Evolutionary conservation across 2,329 filamentous ascomycete species (phyloP).

Genomic region (Exophiala alcalophila): DNA sequence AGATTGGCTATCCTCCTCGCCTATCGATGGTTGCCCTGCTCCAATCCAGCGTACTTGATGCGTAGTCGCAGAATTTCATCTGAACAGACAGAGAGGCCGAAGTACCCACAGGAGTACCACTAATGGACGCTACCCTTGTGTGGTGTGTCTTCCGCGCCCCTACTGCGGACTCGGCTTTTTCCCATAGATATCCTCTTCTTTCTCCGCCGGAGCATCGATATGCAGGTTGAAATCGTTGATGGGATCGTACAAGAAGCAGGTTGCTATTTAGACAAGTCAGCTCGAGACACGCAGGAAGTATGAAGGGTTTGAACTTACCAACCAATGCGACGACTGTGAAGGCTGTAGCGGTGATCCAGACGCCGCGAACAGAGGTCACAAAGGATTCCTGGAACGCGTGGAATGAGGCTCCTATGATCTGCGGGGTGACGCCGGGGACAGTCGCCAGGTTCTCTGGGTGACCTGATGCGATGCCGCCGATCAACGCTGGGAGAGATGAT

Average conservation of each 20-base stretch:
- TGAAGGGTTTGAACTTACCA: too few species aligned
- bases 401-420: conserved; percentile 11
- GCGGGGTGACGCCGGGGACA: conserved; percentile 10
- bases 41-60: too few species aligned
- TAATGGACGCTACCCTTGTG: too few species aligned
- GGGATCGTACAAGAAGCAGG: conserved; percentile 12
- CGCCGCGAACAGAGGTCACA: conserved; percentile 7
- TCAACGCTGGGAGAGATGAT: conserved; percentile 1
- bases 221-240: conserved; percentile 15
- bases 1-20: too few species aligned
- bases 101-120: too few species aligned
- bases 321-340: conserved; percentile 11
- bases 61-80: too few species aligned
- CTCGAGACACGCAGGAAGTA: neutral
- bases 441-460: neutral
- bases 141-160: too few species aligned
- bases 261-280: conserved; percentile 1
- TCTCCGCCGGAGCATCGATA: conserved; percentile 14
- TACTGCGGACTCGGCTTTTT: too few species aligned
- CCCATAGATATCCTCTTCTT: conserved; percentile 2
- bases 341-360: conserved; percentile 16
- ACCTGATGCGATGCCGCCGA: conserved; percentile 5
- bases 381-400: conserved; percentile 7
- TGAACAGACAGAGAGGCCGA: too few species aligned
- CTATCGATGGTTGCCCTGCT: too few species aligned